Percentiles rank a stretch among this genome's conserved stretches.
phyloP scores from a whole-genome alignment of 176 grass and related monocot genomes.

The Triticum urartu region DNA sequence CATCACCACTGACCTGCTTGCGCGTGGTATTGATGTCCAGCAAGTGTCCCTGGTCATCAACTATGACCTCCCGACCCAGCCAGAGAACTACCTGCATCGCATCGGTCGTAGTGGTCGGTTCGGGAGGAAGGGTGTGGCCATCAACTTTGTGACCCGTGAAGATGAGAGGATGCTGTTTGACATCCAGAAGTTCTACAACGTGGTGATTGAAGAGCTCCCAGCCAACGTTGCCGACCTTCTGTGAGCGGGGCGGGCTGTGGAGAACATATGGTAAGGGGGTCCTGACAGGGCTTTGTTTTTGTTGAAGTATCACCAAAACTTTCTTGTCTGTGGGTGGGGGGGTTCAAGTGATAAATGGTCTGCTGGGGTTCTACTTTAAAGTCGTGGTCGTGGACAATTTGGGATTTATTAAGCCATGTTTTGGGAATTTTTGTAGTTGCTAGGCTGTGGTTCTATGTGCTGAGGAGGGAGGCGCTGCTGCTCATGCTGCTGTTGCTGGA shows the following conservation, averaged over 20 bases:
- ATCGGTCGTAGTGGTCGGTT: conserved; percentile 90
- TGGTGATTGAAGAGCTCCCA: conserved; percentile 81
- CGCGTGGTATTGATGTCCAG: conserved; percentile 94
- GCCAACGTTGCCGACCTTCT: conserved; percentile 90
- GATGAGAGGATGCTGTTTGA: conserved; percentile 91
- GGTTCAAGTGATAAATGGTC: conserved; percentile 19
- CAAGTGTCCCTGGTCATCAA: conserved; percentile 91
- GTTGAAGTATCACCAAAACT: conserved; percentile 34
- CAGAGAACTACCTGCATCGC: conserved; percentile 90
- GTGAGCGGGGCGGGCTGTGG: conserved; percentile 39
- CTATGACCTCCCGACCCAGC: conserved; percentile 86
- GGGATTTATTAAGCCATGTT: conserved; percentile 61
- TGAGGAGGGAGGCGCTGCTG: neutral
- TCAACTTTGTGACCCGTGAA: conserved; percentile 87
- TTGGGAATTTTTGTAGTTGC: conserved; percentile 73
- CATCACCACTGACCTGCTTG: conserved; percentile 86
- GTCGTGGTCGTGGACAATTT: conserved; percentile 53
- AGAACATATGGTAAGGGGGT: conserved; percentile 16
- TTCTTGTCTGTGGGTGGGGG: conserved; percentile 24
- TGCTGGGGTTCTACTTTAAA: conserved; percentile 31
- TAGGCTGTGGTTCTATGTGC: conserved; percentile 40
- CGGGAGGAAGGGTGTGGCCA: conserved; percentile 89
- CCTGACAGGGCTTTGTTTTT: conserved; percentile 52
- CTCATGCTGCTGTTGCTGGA: conserved; percentile 27
- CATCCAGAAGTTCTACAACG: conserved; percentile 85